Base-by-base conservation (phyloP, 1,284 basidiomycete species). In the Wallemia hederae region DNA sequence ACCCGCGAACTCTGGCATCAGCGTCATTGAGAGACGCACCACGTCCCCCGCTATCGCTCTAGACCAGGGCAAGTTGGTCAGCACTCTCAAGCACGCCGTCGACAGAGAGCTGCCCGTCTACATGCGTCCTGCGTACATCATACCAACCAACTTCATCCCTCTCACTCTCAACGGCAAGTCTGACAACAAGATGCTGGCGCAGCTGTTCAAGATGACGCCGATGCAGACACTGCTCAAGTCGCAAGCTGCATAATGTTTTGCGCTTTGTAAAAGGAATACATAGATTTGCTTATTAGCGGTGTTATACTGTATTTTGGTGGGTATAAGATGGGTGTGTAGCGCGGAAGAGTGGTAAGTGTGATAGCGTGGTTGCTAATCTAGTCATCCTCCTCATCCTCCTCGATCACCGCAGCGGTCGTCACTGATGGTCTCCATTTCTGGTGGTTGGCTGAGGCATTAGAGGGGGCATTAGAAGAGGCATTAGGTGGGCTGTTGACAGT, bases 111-210 rank as follows among this genome's bases (percentile, higher is more conserved):
- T 77, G 0, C 73, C 76, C 7, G 74, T 71, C 60, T 77, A 77
- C 62, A 77, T 77, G 76, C 71, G 76, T 9, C 76, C 76, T 15
- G 72, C 73, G 61, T 75, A 76, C 64, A 71, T 77, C 61, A 69
- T 77, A 34, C 73, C 75, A 2, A 67, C 77, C 22, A 69, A 66
- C 61, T 77, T 72, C 68, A 70, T 77, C 61, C 75, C 76, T 2
- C 63, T 77, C 61, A 77, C 70, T 65, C 65, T 70, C 17, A 77
- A 77, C 62, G 76, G 76, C 26, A 77, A 77, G 67, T 67, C 72
- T 0, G 76, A 77, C 61, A 66, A 65, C 49, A 77, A 77, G 63
- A 65, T 69, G 5, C 67, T 77, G 17, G 62, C 67, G 1, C 64
- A 66, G 3, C 62, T 76, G 55, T 77, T 77, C 66, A 64, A 69